Percentiles rank a stretch among this genome's conserved stretches.
Evolutionary conservation across 2,329 filamentous ascomycete genomes (phyloP).

Genomic region (Fusarium hostae): DNA sequence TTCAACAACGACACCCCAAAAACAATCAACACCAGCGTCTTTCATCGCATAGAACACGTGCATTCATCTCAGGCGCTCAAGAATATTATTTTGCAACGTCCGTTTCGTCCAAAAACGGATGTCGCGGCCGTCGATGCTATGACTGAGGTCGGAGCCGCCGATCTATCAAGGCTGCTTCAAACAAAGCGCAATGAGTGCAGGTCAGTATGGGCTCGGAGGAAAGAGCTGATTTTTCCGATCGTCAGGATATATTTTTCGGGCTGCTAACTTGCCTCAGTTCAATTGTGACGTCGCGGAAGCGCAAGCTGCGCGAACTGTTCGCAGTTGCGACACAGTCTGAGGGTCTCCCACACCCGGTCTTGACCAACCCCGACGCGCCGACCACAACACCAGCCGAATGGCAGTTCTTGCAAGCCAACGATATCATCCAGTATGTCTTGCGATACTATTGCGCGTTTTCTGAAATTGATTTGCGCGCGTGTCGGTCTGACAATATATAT

Average conservation of each 20-base stretch:
- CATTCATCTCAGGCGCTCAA: slow-evolving; percentile 46
- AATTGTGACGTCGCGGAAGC: slow-evolving; percentile 86
- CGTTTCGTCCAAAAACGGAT: slow-evolving; percentile 75
- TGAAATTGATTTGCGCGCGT: slow-evolving; percentile 27
- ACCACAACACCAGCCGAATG: slow-evolving; percentile 62
- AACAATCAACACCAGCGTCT: slow-evolving; percentile 49
- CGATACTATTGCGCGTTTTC: slow-evolving; percentile 30
- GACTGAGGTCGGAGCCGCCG: slow-evolving; percentile 75
- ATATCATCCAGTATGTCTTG: slow-evolving; percentile 68
- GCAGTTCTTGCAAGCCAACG: slow-evolving; percentile 66
- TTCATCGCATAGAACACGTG: slow-evolving; percentile 47
- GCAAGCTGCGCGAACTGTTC: slow-evolving; percentile 90
- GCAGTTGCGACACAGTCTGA: slow-evolving; percentile 77
- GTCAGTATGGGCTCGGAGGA: slow-evolving; percentile 60
- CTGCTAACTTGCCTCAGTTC: slow-evolving; percentile 64
- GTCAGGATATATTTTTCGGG: slow-evolving; percentile 56
- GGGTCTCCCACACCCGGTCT: slow-evolving; percentile 68
- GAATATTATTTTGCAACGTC: slow-evolving; percentile 53
- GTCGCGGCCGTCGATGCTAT: slow-evolving; percentile 75
- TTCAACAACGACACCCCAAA: slow-evolving; percentile 46
- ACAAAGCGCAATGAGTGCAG: slow-evolving; percentile 71
- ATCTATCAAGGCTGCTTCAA: slow-evolving; percentile 74
- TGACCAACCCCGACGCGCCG: slow-evolving; percentile 67
- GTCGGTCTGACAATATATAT: slow-evolving; percentile 20
- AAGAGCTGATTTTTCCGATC: slow-evolving; percentile 63